A percentile compares a stretch with the other conserved stretches of the same genome.
Conservation (phyloP, 495 filamentous ascomycete genomes). For the Parathielavia hyrcaniae region DNA sequence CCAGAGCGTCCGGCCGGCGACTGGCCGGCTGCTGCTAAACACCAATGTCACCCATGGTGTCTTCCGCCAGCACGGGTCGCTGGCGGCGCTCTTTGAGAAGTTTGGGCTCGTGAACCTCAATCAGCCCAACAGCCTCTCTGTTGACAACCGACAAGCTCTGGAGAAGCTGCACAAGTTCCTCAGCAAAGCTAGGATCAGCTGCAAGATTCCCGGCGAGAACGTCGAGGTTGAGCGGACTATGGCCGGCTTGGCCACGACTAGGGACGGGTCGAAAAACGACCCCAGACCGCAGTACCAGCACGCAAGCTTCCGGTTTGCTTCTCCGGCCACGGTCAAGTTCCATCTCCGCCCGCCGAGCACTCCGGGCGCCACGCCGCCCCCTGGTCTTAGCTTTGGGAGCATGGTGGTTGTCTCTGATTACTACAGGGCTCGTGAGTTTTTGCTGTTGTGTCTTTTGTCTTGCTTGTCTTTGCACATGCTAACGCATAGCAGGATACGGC, state of each 20-base stretch:
- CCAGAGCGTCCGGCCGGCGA: slow-evolving; percentile 59
- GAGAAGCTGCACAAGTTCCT: slow-evolving; percentile 41
- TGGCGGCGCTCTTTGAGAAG: slow-evolving; percentile 24
- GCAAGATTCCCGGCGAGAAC: slow-evolving; percentile 36
- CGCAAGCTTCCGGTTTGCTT: slow-evolving; percentile 3
- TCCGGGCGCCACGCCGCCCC: slow-evolving; percentile 2
- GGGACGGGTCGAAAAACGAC: slow-evolving; percentile 15
- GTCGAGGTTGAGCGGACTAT: slow-evolving; percentile 44
- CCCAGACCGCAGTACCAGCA: not conserved
- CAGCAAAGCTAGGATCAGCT: slow-evolving; percentile 38
- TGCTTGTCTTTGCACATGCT: not conserved
- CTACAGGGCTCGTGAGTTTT: slow-evolving; percentile 29
- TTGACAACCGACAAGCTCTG: not conserved
- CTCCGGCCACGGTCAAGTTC: slow-evolving; percentile 23
- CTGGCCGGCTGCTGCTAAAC: slow-evolving; percentile 58
- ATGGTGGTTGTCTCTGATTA: slow-evolving; percentile 34
- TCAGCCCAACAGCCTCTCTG: not conserved
- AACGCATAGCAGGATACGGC: slow-evolving; percentile 31
- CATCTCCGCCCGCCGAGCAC: slow-evolving; percentile 14
- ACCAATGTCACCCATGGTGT: slow-evolving; percentile 48
- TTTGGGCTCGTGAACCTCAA: slow-evolving; percentile 13
- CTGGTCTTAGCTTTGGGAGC: slow-evolving; percentile 20
- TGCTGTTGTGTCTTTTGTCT: not conserved
- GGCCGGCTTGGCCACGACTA: slow-evolving; percentile 37
- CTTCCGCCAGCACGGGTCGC: slow-evolving; percentile 32